phyloP scores from a whole-genome alignment of 2,329 filamentous ascomycete species.

The Nemania serpens region DNA sequence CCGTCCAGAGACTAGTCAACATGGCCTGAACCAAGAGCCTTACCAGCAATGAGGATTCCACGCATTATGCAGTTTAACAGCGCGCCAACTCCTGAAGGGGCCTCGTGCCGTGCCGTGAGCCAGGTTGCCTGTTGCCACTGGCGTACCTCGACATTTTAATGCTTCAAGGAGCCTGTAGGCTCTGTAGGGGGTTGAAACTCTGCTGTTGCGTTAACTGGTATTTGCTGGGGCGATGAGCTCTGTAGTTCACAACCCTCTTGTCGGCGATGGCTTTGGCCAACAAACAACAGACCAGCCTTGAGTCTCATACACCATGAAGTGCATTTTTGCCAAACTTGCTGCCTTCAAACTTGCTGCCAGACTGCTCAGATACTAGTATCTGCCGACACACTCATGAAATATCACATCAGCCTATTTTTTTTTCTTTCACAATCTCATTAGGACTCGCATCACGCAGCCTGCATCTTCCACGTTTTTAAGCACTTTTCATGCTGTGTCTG shows the following conservation, averaged over 20 bases:
- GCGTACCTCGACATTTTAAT: conserved; percentile 15
- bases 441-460: neutral
- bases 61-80: conserved; percentile 23
- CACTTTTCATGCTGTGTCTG: conserved; percentile 1
- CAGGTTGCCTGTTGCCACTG: conserved; percentile 13
- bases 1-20: conserved; percentile 28
- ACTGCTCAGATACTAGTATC: conserved; percentile 6
- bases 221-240: conserved; percentile 14
- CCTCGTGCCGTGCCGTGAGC: conserved; percentile 20
- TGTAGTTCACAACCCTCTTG: conserved; percentile 1
- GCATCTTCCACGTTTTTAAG: neutral
- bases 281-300: neutral
- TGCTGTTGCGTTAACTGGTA: conserved; percentile 16
- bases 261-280: conserved; percentile 18
- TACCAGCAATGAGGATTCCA: conserved; percentile 19
- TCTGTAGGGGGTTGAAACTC: conserved; percentile 20
- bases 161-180: conserved; percentile 25
- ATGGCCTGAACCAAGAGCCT: conserved; percentile 24
- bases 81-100: conserved; percentile 13
- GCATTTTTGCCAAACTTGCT: conserved; percentile 10
- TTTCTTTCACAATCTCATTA: neutral
- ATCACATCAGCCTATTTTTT: neutral
- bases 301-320: conserved; percentile 9
- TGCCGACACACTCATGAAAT: neutral
- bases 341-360: conserved; percentile 13